Evolutionary conservation across 176 grass and related monocot genomes (phyloP).

Genomic region (Cenchrus americanus): DNA sequence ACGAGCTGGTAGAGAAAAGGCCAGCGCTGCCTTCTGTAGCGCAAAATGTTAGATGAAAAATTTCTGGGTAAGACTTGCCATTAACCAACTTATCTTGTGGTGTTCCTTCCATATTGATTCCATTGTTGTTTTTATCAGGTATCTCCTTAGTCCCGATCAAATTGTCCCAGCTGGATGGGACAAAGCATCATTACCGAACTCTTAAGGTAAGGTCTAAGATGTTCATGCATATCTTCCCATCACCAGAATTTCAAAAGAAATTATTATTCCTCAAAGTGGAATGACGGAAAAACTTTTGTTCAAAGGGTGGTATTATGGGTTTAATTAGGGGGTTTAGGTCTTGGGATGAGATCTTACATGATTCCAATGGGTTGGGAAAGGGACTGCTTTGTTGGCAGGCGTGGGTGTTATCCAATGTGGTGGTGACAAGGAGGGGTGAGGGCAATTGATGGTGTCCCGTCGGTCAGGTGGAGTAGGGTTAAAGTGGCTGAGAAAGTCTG

Average conservation of each 20-base stretch:
- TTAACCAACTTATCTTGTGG: not conserved
- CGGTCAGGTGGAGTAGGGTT: too few relatives aligned
- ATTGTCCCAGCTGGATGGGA: conserved; percentile 32
- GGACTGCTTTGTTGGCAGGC: not conserved
- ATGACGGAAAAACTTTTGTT: too few relatives aligned
- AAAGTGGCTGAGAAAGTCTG: not conserved
- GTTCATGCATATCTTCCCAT: not conserved
- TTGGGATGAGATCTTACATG: not conserved
- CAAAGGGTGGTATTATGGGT: not conserved
- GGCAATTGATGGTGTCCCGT: not conserved
- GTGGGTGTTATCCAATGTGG: not conserved
- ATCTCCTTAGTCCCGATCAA: conserved; percentile 40
- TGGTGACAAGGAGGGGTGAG: not conserved
- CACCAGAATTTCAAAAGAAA: not conserved
- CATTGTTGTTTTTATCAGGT: conserved; percentile 26
- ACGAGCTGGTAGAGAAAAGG: conserved; percentile 79
- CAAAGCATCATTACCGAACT: conserved; percentile 20
- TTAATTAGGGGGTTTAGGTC: not conserved
- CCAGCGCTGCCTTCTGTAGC: conserved; percentile 57
- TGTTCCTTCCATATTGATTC: not conserved
- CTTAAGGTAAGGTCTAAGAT: conserved; percentile 28
- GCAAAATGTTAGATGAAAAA: conserved; percentile 63
- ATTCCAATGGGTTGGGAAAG: not conserved
- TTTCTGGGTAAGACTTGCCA: conserved; percentile 46
- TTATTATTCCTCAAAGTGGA: not conserved